phyloP scores from a whole-genome alignment of 768 basidiomycete genomes.

The Dacryopinax spathularia region DNA sequence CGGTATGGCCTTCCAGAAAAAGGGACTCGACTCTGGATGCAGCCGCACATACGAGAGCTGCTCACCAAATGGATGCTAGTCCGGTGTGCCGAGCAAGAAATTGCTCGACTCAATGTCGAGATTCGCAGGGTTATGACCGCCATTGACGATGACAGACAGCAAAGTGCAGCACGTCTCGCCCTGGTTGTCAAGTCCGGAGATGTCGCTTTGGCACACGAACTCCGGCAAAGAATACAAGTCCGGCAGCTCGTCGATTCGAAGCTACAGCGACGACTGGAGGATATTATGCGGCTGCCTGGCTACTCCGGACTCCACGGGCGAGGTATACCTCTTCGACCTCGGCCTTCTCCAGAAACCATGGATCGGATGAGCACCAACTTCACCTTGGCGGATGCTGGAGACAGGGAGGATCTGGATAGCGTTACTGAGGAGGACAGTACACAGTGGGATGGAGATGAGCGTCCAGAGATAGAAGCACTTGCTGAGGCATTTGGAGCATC shows the following conservation, averaged over 20 bases:
- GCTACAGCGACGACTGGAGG: not conserved
- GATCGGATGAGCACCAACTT: too few relatives aligned
- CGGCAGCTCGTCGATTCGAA: not conserved
- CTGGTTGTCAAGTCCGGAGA: not conserved
- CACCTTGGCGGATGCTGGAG: too few relatives aligned
- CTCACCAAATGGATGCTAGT: not conserved
- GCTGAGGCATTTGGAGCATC: too few relatives aligned
- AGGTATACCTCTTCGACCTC: not conserved
- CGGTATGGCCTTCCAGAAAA: not conserved
- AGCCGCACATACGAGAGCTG: not conserved
- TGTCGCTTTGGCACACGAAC: not conserved
- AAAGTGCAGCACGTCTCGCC: not conserved
- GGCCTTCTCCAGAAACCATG: too few relatives aligned
- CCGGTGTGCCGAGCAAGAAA: slow-evolving; percentile 1
- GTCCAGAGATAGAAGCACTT: too few relatives aligned
- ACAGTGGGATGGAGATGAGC: too few relatives aligned
- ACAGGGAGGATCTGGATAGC: too few relatives aligned
- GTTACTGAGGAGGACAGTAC: too few relatives aligned
- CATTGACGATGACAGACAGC: not conserved
- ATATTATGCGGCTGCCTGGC: not conserved
- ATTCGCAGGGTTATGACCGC: not conserved
- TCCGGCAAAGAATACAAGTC: not conserved
- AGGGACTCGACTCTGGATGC: not conserved
- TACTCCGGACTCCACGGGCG: not conserved
- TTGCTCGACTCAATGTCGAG: slow-evolving; percentile 4